Percentiles rank a stretch among this genome's conserved stretches.
phyloP scores from a whole-genome alignment of 2,329 filamentous ascomycete genomes.

The Cercospora citrullina region DNA sequence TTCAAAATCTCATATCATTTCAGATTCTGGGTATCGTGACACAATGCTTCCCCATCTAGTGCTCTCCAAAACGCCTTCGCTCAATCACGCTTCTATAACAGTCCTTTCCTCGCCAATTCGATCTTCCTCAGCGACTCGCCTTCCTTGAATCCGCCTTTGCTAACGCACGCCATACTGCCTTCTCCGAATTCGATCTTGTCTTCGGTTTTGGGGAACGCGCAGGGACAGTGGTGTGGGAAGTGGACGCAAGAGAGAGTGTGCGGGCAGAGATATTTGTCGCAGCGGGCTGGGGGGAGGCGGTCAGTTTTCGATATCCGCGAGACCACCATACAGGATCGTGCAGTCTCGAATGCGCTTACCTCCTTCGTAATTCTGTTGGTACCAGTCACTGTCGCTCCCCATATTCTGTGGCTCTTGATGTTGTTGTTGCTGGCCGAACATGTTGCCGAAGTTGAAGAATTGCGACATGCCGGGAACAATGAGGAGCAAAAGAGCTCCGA shows the following conservation, averaged over 20 bases:
- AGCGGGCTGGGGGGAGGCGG: slow-evolving; percentile 60
- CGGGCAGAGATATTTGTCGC: slow-evolving; percentile 91
- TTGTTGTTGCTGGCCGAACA: slow-evolving; percentile 70
- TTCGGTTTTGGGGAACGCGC: slow-evolving; percentile 69
- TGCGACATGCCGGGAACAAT: slow-evolving; percentile 66
- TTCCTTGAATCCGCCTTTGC: slow-evolving; percentile 70
- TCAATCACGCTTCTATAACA: slow-evolving; percentile 54
- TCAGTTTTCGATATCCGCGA: neutral
- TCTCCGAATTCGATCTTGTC: slow-evolving; percentile 70
- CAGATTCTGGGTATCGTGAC: slow-evolving; percentile 7
- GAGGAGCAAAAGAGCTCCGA: slow-evolving; percentile 56
- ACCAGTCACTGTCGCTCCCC: slow-evolving; percentile 78
- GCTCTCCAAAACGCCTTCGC: neutral
- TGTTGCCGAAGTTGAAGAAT: slow-evolving; percentile 93
- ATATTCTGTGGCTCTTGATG: slow-evolving; percentile 72
- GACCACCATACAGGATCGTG: no score
- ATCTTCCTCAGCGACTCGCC: slow-evolving; percentile 74
- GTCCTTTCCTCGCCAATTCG: slow-evolving; percentile 74
- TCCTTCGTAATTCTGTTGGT: slow-evolving; percentile 68
- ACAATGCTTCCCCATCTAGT: neutral
- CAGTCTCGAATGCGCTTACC: slow-evolving; percentile 50
- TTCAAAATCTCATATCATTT: neutral
- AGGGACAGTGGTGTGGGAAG: slow-evolving; percentile 96
- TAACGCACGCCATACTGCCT: slow-evolving; percentile 71
- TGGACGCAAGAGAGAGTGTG: slow-evolving; percentile 93